Percentiles rank a stretch among this genome's conserved stretches.
These are phyloP conservation scores for Kandelia obovata DNA, from an alignment of 345 rosid species.

Conservation along the genomic window DNA sequence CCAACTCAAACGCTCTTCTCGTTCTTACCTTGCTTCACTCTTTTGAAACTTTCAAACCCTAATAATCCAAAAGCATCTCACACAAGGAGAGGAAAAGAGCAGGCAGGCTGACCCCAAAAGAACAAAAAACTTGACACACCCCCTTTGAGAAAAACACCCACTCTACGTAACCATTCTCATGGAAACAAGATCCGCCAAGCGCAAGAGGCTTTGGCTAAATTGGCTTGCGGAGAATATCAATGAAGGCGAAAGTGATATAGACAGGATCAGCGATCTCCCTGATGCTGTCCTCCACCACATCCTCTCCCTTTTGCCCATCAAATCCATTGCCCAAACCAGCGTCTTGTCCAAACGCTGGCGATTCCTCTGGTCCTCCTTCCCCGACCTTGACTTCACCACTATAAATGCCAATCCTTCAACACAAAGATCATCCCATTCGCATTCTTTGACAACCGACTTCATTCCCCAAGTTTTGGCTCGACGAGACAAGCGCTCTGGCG, in stretches of 20 bases:
- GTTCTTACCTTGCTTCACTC: conserved; percentile 30
- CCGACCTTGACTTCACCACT: conserved; percentile 84
- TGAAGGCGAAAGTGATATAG: conserved; percentile 24
- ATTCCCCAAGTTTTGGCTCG: conserved; percentile 40
- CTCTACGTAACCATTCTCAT: conserved; percentile 17
- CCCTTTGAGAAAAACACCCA: neutral
- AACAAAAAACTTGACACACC: too few relatives aligned
- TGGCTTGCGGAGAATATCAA: conserved; percentile 18
- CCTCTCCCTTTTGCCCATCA: conserved; percentile 56
- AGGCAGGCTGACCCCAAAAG: too few relatives aligned
- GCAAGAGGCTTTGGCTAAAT: conserved; percentile 39
- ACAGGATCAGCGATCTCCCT: conserved; percentile 65
- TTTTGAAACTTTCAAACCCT: conserved; percentile 60
- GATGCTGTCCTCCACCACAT: conserved; percentile 61
- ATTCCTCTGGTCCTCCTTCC: conserved; percentile 68
- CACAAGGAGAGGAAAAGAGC: neutral
- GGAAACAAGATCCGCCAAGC: conserved; percentile 76
- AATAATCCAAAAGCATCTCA: conserved; percentile 12
- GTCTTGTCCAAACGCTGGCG: conserved; percentile 63
- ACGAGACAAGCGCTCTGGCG: conserved; percentile 45
- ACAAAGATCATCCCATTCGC: conserved; percentile 12
- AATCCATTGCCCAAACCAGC: conserved; percentile 54
- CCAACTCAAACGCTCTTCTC: conserved; percentile 38
- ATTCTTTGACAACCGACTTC: conserved; percentile 29
- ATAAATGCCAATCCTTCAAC: conserved; percentile 23